These are phyloP conservation scores for Dispira simplex DNA, from an alignment of 192 early-diverging fungal species.

Conservation along the genomic window DNA sequence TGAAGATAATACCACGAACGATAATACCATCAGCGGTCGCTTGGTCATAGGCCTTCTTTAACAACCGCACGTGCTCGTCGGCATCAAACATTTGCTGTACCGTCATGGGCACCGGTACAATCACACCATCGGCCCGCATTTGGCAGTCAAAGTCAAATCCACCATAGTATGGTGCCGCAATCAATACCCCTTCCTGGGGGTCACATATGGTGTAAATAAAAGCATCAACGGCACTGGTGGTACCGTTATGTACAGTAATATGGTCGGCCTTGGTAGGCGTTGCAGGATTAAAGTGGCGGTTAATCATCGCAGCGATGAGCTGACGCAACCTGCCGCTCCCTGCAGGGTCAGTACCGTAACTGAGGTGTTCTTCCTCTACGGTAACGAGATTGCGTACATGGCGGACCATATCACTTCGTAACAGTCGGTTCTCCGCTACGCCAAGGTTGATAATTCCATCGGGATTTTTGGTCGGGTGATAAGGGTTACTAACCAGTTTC, in stretches of 20 bases:
- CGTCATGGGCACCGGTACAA: conserved; percentile 32
- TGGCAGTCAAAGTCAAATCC: conserved; percentile 49
- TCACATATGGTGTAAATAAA: conserved; percentile 45
- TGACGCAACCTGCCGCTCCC: conserved; percentile 39
- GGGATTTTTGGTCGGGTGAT: conserved; percentile 31
- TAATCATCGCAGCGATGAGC: conserved; percentile 44
- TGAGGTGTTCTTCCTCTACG: conserved; percentile 13
- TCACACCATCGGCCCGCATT: conserved; percentile 28
- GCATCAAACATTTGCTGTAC: conserved; percentile 10
- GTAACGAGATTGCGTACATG: neutral
- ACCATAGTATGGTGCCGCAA: conserved; percentile 63
- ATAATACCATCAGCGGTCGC: conserved; percentile 24
- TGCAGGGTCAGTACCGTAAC: conserved; percentile 26
- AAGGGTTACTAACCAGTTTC: conserved; percentile 19
- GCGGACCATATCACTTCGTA: neutral
- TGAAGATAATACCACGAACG: conserved; percentile 43
- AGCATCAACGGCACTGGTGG: conserved; percentile 44
- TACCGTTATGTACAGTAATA: conserved; percentile 49
- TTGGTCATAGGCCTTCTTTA: conserved; percentile 33
- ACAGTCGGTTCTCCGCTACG: conserved; percentile 47
- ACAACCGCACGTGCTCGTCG: conserved; percentile 21
- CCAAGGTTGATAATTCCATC: conserved; percentile 67
- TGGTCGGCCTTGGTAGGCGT: conserved; percentile 27
- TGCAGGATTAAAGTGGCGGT: conserved; percentile 39
- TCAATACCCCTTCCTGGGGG: conserved; percentile 53